These are phyloP conservation scores for Wickerhamiella alocasiicola DNA, from an alignment of 805 yeast genomes.

Conservation along the genomic window DNA sequence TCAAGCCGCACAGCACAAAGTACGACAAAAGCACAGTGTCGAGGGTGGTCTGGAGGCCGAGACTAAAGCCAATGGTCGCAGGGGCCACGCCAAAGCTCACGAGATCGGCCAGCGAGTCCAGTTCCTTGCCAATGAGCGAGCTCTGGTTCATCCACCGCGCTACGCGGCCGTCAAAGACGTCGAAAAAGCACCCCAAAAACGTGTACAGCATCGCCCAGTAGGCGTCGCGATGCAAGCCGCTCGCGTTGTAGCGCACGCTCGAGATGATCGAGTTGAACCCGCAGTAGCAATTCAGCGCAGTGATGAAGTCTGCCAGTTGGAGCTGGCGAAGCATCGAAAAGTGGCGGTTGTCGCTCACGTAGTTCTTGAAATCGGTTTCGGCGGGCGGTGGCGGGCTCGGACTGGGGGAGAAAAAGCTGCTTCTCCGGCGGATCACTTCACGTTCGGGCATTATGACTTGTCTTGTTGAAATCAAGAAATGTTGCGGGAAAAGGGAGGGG, in stretches of 20 bases:
- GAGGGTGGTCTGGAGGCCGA: constrained; percentile 75
- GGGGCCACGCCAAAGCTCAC: constrained; percentile 94
- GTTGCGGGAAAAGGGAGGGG: not conserved
- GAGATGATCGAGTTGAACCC: constrained; percentile 87
- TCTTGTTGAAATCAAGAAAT: too few relatives aligned
- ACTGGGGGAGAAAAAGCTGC: constrained; percentile 28
- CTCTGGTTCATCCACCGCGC: constrained; percentile 89
- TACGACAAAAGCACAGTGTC: constrained; percentile 67
- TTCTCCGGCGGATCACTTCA: constrained; percentile 21
- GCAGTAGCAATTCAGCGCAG: constrained; percentile 83
- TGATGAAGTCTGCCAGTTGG: constrained; percentile 93
- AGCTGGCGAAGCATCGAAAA: constrained; percentile 61
- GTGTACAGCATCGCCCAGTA: constrained; percentile 86
- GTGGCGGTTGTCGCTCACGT: constrained; percentile 73
- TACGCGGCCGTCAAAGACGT: constrained; percentile 93
- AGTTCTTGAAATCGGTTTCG: constrained; percentile 48
- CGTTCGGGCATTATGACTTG: constrained; percentile 1
- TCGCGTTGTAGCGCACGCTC: constrained; percentile 66
- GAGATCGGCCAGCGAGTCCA: constrained; percentile 91
- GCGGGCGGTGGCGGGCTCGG: constrained; percentile 30
- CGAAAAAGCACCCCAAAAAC: constrained; percentile 85
- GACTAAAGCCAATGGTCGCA: constrained; percentile 78
- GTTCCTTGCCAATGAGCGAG: constrained; percentile 91
- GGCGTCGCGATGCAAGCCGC: constrained; percentile 44
- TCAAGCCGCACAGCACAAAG: constrained; percentile 86